Evolutionary conservation across 164 flowering plant genomes (phyloP), one percentile per base, ranked within the genome.

Genomic region (Hamamelis virginiana): DNA sequence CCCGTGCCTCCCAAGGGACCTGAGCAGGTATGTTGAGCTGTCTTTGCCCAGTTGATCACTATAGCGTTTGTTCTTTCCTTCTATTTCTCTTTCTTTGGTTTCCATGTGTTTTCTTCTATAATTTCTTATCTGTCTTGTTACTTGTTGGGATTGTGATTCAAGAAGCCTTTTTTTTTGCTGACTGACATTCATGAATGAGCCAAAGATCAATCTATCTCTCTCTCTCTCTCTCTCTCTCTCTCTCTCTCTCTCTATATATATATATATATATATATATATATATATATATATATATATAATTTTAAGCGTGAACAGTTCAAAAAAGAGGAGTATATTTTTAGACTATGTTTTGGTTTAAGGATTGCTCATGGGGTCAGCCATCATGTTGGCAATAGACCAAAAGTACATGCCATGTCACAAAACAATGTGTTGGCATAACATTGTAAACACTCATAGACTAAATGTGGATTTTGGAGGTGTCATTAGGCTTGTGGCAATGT

Each of bases 1-100:
- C 87, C 96, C 59, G 78, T 67, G 47, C 83, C 91, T 75, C 89
- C 92, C 4, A 86, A 74, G 74, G 88, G 84, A 76, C 77, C 89
- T 71, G 82, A 78, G 38, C 90, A 78, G 85, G 99, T 95, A 85
- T 58, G 66, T 59, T 45, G n/a, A n/a, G n/a, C n/a, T 18, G 23
- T 47, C 12, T 10, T 61, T 53, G 11, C 27, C 15, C 2, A 48
- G n/a, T 18, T 55, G 12, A 5, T 21, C 5, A 23, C 3, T 19
- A 8, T 64, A 70, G 22, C 6, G 2, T 41, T 28, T 48, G 8
- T 62, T 45, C 1, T n/a, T 23, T 21, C 53, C 15, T 47, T 50
- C 53, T 25, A 23, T 46, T 64, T 44, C 23, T 15, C n/a, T n/a
- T 59, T 63, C 11, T 10, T 41, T 59, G 26, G 22, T 23, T 18